These are phyloP conservation scores for Leptosphaerulina australis DNA, from an alignment of 2,329 filamentous ascomycete species.

Conservation along the genomic window DNA sequence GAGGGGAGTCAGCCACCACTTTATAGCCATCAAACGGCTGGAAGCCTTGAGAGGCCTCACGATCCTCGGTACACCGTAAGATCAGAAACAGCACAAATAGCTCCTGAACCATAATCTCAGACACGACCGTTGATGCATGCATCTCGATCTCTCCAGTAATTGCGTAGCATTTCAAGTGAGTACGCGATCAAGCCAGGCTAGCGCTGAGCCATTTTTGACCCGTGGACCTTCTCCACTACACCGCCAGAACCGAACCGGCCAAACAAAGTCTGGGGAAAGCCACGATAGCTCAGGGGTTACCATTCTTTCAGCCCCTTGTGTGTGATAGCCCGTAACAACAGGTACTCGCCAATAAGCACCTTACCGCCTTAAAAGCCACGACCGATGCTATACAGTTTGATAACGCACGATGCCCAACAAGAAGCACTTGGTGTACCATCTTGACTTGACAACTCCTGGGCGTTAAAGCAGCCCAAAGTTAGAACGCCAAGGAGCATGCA, in stretches of 20 bases:
- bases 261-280: slow-evolving; percentile 40
- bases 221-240: slow-evolving; percentile 35
- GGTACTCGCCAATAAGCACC: slow-evolving; percentile 20
- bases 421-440: slow-evolving; percentile 20
- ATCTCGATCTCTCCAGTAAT: slow-evolving; percentile 42
- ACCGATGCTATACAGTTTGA: slow-evolving; percentile 7
- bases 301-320: slow-evolving; percentile 30
- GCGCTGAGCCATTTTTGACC: slow-evolving; percentile 42
- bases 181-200: slow-evolving; percentile 32
- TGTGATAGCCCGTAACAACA: slow-evolving; percentile 23
- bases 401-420: slow-evolving; percentile 17
- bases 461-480: slow-evolving; percentile 17
- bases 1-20: slow-evolving; percentile 34
- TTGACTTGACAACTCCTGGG: slow-evolving; percentile 8
- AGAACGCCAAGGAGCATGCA: slow-evolving; percentile 8
- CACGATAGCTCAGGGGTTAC: slow-evolving; percentile 37
- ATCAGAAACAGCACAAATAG: slow-evolving; percentile 38
- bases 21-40: slow-evolving; percentile 37
- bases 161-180: slow-evolving; percentile 26
- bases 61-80: slow-evolving; percentile 41
- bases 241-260: slow-evolving; percentile 36
- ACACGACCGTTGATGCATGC: slow-evolving; percentile 38
- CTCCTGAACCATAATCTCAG: slow-evolving; percentile 35
- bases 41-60: slow-evolving; percentile 22
- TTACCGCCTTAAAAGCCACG: slow-evolving; percentile 3